Conservation (phyloP, 2,329 filamentous ascomycete genomes). For the Alternaria incomplexa region DNA sequence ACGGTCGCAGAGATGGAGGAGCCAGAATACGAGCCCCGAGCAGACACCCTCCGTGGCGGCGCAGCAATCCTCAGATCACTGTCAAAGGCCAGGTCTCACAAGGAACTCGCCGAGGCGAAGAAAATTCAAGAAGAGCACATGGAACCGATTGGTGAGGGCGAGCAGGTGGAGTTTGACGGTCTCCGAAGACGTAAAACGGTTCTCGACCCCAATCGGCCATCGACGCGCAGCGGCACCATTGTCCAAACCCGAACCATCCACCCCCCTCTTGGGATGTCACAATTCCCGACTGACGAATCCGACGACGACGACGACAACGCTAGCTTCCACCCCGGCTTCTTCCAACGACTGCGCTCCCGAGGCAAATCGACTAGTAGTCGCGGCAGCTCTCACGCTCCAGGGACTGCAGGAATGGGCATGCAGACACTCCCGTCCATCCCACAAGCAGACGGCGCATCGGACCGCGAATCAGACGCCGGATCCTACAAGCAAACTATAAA, state of each 20-base stretch:
- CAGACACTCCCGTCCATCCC: conserved; percentile 29
- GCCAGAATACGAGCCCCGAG: conserved; percentile 94
- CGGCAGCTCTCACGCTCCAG: conserved; percentile 18
- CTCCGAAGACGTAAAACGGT: conserved; percentile 74
- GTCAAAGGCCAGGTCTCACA: conserved; percentile 75
- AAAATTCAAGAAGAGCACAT: conserved; percentile 83
- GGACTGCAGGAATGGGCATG: conserved; percentile 27
- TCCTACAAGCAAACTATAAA: conserved; percentile 54
- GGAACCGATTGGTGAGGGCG: conserved; percentile 78
- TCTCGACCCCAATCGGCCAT: conserved; percentile 50
- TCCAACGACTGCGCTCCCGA: conserved; percentile 43
- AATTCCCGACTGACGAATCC: conserved; percentile 71
- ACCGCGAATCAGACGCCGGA: conserved; percentile 48
- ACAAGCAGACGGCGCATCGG: conserved; percentile 28
- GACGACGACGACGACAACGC: conserved; percentile 41
- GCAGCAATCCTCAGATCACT: conserved; percentile 86
- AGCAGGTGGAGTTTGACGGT: conserved; percentile 89
- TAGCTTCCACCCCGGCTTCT: conserved; percentile 58
- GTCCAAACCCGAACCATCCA: conserved; percentile 62
- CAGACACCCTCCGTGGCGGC: conserved; percentile 90
- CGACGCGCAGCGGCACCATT: conserved; percentile 46
- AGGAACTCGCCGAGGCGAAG: conserved; percentile 79
- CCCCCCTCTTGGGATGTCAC: conserved; percentile 86
- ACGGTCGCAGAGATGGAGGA: conserved; percentile 95
- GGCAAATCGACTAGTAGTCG: conserved; percentile 43